These are phyloP conservation scores for Cyanidium caldarium DNA, from an alignment of 23 red algal genomes.

Conservation along the genomic window DNA sequence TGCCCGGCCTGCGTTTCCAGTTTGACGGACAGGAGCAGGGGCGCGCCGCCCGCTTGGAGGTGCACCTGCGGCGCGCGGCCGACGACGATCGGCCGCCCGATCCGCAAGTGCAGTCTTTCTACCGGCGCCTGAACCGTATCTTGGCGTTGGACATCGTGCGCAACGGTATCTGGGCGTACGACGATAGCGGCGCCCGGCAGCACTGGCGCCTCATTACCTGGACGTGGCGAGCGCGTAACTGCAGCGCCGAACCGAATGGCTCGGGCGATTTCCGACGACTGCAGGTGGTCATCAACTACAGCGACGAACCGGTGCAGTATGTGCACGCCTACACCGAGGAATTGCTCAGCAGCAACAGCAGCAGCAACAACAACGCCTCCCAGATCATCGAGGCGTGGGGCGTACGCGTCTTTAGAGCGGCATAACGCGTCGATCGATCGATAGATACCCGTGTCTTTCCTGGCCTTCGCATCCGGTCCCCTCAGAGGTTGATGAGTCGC, in stretches of 20 bases:
- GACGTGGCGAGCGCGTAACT: background rate
- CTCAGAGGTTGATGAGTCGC: too few species aligned
- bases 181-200: background rate
- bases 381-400: too few species aligned
- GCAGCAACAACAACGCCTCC: too few species aligned
- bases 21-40: slow-evolving; percentile 15
- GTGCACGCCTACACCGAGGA: background rate
- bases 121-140: background rate
- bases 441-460: too few species aligned
- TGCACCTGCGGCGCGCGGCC: background rate
- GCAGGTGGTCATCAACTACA: background rate
- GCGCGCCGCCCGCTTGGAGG: background rate
- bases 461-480: too few species aligned
- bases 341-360: too few species aligned
- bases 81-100: background rate
- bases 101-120: background rate
- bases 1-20: slow-evolving; percentile 20
- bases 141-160: background rate
- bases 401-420: too few species aligned
- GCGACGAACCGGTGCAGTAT: background rate
- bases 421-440: too few species aligned
- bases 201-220: background rate
- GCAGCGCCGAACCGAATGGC: background rate
- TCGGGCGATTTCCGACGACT: background rate
- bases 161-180: background rate